Conservation (phyloP, 169 alveolate species). For the Babesia sp. region DNA sequence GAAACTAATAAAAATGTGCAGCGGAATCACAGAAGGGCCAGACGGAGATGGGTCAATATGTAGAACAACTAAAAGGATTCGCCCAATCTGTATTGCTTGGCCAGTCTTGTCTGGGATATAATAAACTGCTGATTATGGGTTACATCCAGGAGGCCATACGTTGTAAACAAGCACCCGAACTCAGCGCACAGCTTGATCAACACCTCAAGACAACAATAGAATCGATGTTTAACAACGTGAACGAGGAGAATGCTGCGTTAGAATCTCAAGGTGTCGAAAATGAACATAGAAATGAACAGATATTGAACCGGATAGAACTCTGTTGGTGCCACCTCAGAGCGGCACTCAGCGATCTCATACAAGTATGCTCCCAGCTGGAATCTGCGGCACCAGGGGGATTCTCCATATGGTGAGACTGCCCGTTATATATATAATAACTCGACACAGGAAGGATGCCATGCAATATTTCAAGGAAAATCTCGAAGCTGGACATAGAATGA, state of each 20-base stretch:
- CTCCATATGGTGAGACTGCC: constrained; percentile 19
- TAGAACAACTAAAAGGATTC: constrained; percentile 22
- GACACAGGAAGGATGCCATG: constrained; percentile 24
- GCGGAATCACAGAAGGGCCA: constrained; percentile 1
- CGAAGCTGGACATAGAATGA: constrained; percentile 1
- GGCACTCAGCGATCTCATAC: constrained; percentile 44
- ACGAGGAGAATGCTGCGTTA: neutral
- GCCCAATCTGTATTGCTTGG: constrained; percentile 31
- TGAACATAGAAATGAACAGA: neutral
- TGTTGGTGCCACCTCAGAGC: constrained; percentile 32
- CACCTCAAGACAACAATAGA: constrained; percentile 12
- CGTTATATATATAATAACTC: neutral
- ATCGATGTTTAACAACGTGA: neutral
- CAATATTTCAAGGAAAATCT: constrained; percentile 16
- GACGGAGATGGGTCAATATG: constrained; percentile 4
- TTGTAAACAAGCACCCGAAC: neutral
- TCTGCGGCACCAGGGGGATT: constrained; percentile 15
- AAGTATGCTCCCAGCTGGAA: constrained; percentile 39
- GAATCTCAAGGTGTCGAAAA: neutral
- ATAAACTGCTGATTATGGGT: constrained; percentile 27
- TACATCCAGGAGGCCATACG: constrained; percentile 13
- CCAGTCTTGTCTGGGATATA: neutral
- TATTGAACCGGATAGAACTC: constrained; percentile 1
- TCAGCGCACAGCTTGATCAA: constrained; percentile 29
- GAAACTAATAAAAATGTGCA: neutral